Evolutionary conservation across 306 rosid species (phyloP), one percentile per base, ranked within the genome.

Genomic region (Albizia julibrissin): DNA sequence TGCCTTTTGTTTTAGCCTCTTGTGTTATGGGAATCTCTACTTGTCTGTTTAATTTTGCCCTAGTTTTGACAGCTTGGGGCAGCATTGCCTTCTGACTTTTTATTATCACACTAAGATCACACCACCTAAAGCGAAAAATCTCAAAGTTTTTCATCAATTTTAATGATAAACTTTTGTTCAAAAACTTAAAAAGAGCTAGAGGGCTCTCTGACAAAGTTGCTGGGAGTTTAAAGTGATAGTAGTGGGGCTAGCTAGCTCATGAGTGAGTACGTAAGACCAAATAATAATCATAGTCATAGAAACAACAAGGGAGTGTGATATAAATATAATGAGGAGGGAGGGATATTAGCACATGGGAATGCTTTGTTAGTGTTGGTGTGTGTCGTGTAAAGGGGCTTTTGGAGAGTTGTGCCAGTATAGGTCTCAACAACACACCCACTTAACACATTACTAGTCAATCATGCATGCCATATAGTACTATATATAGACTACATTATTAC

Each of bases 261-360:
- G 54, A 84, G 52, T 58, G 64, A 58, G 31, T n/a, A n/a, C n/a
- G 29, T n/a, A n/a, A 71, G 34, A 64, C 34, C 72, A 33, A 86
- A 83, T 82, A 86, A 84, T 82, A 79, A 10, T 37, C 40, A 37
- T 49, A 40, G 15, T 37, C 40, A 37, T 49, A 40, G 15, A n/a
- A 22, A n/a, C 4, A 58, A 22, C 2, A 21, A 56, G 29, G 29
- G 65, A 10, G 31, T 22, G 65, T 7, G 14, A 3, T 22, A 10
- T 3, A n/a, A 22, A 3, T 22, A 10, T 3, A n/a, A 22, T 10
- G 62, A n/a, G 24, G 22, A 5, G 24, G 80, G 85, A 43, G 2
- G 13, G 11, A 71, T 76, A 83, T 80, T 43, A 31, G 91, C 94
- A 90, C 97, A 92, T 90, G 94, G 94, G 73, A 77, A 47, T 77